These are phyloP conservation scores for Avena eriantha DNA, from an alignment of 176 grass and related monocot species.

Conservation along the genomic window DNA sequence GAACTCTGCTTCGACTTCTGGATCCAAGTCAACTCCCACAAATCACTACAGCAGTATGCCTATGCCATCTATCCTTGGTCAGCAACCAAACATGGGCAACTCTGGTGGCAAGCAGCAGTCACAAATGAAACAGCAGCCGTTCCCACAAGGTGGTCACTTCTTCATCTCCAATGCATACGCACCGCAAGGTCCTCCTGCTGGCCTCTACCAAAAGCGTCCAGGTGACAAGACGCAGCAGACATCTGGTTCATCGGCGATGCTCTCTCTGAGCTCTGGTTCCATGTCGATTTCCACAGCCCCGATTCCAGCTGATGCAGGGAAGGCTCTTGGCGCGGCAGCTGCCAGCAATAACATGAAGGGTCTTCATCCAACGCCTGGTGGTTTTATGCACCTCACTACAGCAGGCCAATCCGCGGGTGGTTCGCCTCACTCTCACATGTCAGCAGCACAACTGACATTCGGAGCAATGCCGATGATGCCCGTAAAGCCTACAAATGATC, in stretches of 20 bases:
- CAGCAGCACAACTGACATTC: constrained; percentile 58
- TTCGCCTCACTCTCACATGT: constrained; percentile 53
- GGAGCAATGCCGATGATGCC: constrained; percentile 54
- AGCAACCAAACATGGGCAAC: constrained; percentile 62
- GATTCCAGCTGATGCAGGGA: constrained; percentile 42
- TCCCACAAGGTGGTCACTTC: constrained; percentile 49
- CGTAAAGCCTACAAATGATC: constrained; percentile 63
- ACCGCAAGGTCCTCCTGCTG: constrained; percentile 48
- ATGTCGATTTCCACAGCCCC: constrained; percentile 22
- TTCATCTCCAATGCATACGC: constrained; percentile 64
- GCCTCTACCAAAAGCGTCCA: constrained; percentile 67
- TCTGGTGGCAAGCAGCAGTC: constrained; percentile 68
- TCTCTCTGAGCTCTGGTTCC: constrained; percentile 36
- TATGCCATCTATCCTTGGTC: constrained; percentile 78
- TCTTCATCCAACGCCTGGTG: constrained; percentile 47
- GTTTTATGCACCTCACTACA: constrained; percentile 57
- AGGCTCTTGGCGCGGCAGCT: constrained; percentile 44
- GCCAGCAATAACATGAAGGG: constrained; percentile 63
- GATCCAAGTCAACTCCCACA: constrained; percentile 49
- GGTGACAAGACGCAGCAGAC: constrained; percentile 54
- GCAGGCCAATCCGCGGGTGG: constrained; percentile 53
- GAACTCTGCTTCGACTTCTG: constrained; percentile 62
- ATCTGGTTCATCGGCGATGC: constrained; percentile 25
- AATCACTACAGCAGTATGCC: constrained; percentile 61
- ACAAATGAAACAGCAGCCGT: constrained; percentile 63